Percentiles rank a stretch among this genome's conserved stretches.
phyloP scores from a whole-genome alignment of 768 basidiomycete genomes.

The Ramaria sp. region DNA sequence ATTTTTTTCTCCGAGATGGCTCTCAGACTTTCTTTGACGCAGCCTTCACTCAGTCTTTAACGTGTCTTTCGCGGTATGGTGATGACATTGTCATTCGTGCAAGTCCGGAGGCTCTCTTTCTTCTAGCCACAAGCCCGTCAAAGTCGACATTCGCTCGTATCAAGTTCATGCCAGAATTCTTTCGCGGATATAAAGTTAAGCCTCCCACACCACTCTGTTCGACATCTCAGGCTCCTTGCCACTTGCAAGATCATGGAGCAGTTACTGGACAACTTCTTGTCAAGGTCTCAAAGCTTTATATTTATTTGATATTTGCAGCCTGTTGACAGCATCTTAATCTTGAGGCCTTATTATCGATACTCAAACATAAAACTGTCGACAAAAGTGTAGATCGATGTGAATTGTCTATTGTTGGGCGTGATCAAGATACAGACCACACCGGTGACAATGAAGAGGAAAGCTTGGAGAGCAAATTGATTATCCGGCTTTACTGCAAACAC shows the following conservation, averaged over 20 bases:
- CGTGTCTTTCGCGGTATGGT: conserved; percentile 73
- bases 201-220: conserved; percentile 11
- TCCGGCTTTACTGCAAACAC: conserved; percentile 76
- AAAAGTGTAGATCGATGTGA: conserved; percentile 73
- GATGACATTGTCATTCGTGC: conserved; percentile 70
- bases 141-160: conserved; percentile 77
- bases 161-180: conserved; percentile 57
- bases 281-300: conserved; percentile 37
- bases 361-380: conserved; percentile 66
- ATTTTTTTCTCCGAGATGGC: neutral
- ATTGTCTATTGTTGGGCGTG: conserved; percentile 52
- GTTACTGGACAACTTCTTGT: conserved; percentile 57
- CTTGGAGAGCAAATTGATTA: conserved; percentile 59
- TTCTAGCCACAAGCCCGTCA: conserved; percentile 71
- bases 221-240: conserved; percentile 16
- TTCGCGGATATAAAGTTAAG: conserved; percentile 51
- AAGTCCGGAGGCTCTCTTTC: conserved; percentile 43
- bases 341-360: conserved; percentile 59
- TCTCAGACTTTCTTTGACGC: neutral
- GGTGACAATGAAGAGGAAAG: conserved; percentile 39
- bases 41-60: conserved; percentile 69
- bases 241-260: conserved; percentile 22
- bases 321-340: neutral
- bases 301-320: neutral
- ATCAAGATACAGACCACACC: conserved; percentile 18